phyloP scores from a whole-genome alignment of 2,329 filamentous ascomycete species.

The Daldinia sp. region DNA sequence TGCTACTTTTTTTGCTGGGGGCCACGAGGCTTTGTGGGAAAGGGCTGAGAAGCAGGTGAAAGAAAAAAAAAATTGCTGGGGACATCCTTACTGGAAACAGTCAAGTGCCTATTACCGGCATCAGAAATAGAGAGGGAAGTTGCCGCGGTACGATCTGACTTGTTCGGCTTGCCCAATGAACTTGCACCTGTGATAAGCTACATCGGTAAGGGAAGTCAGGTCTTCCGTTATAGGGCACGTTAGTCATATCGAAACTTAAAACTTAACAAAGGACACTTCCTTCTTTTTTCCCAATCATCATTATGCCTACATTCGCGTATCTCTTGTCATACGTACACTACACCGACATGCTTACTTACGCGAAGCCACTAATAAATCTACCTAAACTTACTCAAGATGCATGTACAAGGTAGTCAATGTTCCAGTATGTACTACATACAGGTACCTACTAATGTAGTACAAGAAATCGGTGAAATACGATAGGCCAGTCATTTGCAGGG shows the following conservation, averaged over 20 bases:
- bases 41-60: slow-evolving; percentile 36
- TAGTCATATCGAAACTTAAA: not conserved
- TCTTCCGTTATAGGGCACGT: not conserved
- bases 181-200: not conserved
- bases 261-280: not conserved
- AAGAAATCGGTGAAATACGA: slow-evolving; percentile 23
- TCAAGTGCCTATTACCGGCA: slow-evolving; percentile 20
- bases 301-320: slow-evolving; percentile 8
- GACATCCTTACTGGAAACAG: slow-evolving; percentile 26
- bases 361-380: not conserved
- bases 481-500: slow-evolving; percentile 15
- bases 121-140: slow-evolving; percentile 18
- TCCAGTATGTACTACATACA: too few species aligned
- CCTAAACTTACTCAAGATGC: not conserved
- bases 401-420: too few species aligned
- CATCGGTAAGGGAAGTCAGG: not conserved
- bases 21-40: slow-evolving; percentile 33
- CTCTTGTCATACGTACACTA: slow-evolving; percentile 4
- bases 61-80: slow-evolving; percentile 18
- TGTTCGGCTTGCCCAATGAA: not conserved
- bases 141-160: slow-evolving; percentile 15
- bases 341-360: not conserved
- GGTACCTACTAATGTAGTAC: too few species aligned
- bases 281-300: not conserved
- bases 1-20: slow-evolving; percentile 3